Conservation (phyloP, 805 yeast species). For the Pichia heedii region DNA sequence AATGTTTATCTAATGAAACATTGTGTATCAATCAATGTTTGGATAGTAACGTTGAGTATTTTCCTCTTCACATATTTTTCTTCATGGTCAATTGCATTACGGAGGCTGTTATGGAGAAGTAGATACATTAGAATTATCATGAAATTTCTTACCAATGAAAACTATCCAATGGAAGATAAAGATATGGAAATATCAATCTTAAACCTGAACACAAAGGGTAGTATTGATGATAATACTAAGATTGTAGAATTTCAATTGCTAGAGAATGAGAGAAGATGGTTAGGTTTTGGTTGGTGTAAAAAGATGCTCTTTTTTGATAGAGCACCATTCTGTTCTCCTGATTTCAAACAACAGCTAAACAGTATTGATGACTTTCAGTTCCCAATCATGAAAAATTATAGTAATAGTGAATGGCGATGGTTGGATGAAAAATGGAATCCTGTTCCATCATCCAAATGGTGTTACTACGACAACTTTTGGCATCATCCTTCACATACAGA, state of each 20-base stretch:
- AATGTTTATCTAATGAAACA: conserved; percentile 30
- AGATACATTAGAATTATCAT: conserved; percentile 32
- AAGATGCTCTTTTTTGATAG: conserved; percentile 45
- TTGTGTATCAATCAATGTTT: conserved; percentile 27
- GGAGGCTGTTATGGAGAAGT: conserved; percentile 44
- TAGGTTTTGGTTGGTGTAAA: conserved; percentile 52
- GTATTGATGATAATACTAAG: conserved; percentile 28
- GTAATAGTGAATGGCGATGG: conserved; percentile 49
- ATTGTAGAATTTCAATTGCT: conserved; percentile 40
- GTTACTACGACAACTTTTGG: conserved; percentile 47
- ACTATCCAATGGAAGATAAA: conserved; percentile 14
- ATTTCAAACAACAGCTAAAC: conserved; percentile 23
- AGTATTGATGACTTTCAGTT: conserved; percentile 33
- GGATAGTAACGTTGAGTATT: conserved; percentile 28
- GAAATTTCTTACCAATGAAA: conserved; percentile 35
- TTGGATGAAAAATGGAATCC: conserved; percentile 42
- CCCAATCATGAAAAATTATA: conserved; percentile 32
- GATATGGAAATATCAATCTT: conserved; percentile 5
- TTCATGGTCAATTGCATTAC: conserved; percentile 36
- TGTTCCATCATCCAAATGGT: conserved; percentile 42
- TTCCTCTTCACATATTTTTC: conserved; percentile 36
- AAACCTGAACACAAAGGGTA: conserved; percentile 8
- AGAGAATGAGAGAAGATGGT: conserved; percentile 55
- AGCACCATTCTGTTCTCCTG: conserved; percentile 37
- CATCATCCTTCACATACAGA: conserved; percentile 31